These are phyloP conservation scores for Falciphora oryzae DNA, from an alignment of 2,329 filamentous ascomycete species.

Conservation along the genomic window DNA sequence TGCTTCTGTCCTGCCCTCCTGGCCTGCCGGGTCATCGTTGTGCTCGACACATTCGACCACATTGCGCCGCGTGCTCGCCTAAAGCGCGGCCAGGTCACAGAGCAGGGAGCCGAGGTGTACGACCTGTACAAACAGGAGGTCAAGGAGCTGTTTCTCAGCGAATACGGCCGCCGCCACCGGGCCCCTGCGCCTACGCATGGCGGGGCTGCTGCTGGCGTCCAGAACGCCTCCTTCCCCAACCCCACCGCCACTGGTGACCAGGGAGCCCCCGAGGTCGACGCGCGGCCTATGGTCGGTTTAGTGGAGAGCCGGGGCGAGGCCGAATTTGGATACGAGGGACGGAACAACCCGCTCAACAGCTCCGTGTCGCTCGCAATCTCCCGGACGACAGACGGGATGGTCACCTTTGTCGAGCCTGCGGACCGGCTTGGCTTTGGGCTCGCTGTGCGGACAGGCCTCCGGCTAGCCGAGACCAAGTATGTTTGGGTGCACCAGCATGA, in stretches of 20 bases:
- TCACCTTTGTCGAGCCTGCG: slow-evolving; percentile 44
- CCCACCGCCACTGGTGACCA: background rate
- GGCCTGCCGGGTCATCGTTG: slow-evolving; percentile 40
- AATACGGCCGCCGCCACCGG: background rate
- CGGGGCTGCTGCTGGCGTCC: background rate
- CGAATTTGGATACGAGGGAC: slow-evolving; percentile 39
- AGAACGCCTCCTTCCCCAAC: too few relatives aligned
- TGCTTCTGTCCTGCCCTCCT: slow-evolving; percentile 35
- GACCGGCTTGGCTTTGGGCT: slow-evolving; percentile 46
- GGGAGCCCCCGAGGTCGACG: too few relatives aligned
- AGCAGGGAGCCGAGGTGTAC: slow-evolving; percentile 36
- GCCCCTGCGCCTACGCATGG: background rate
- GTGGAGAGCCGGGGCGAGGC: slow-evolving; percentile 27
- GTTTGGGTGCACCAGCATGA: slow-evolving; percentile 56
- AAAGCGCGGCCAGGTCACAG: slow-evolving; percentile 48
- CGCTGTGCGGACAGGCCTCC: slow-evolving; percentile 45
- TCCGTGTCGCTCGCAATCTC: slow-evolving; percentile 30
- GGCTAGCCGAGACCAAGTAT: slow-evolving; percentile 40
- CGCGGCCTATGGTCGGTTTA: slow-evolving; percentile 10
- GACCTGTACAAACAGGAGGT: slow-evolving; percentile 41
- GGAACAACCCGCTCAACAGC: slow-evolving; percentile 26
- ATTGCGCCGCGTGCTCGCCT: slow-evolving; percentile 37
- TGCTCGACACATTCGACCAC: slow-evolving; percentile 47
- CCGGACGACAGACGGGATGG: slow-evolving; percentile 27
- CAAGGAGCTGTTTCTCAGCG: slow-evolving; percentile 31